Base-by-base conservation (phyloP, 2,329 filamentous ascomycete genomes). In the Xylariaceae sp. region DNA sequence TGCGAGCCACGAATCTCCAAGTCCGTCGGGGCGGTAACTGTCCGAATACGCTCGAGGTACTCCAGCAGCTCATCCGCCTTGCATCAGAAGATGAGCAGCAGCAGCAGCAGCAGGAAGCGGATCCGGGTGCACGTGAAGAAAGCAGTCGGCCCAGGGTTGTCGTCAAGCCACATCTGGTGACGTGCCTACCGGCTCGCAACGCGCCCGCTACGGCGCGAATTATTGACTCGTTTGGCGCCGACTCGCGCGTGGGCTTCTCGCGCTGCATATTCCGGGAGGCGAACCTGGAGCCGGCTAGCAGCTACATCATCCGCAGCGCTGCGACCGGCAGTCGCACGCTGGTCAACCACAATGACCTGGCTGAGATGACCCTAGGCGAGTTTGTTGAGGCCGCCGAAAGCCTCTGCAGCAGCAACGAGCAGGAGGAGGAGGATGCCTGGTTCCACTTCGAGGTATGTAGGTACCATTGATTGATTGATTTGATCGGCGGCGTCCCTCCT, bases 11-110 rank as follows among this genome's bases (percentile, higher is more conserved):
- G 1, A 77, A 70, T 23, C 71, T 88, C 57, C 74, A 76, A 42
- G 79, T 80, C 49, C 82, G 88, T 35, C 82, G 88, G 30, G 88
- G 89, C 55, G 88, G 88, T 37, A 92, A 92, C 71, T 85, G 86
- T 63, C 82, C 85, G 23, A 92, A 92, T 70, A 82, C 83, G 2
- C 80, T 90, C 39, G 81, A 90, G 69, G 88, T 92, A 7, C 75
- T 92, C 30, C 79, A 84, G 62, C 86, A 91, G 70, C 78, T 89
- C 15, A 67, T 85, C 54, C 51, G 34, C 15, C 23, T 30, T 30
- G 23, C 23, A 30, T 23, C 23, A 23, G 23, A 3, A 23, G 23
- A 23, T 3, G 23, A 23, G 23, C 17, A n/a, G n/a, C n/a, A 30
- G 4, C 23, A 30, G 23, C 23, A 30, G 23, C 23, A 30, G 23